Conservation (phyloP, 1,284 basidiomycete species). For the Erythrobasidium hasegawianum region DNA sequence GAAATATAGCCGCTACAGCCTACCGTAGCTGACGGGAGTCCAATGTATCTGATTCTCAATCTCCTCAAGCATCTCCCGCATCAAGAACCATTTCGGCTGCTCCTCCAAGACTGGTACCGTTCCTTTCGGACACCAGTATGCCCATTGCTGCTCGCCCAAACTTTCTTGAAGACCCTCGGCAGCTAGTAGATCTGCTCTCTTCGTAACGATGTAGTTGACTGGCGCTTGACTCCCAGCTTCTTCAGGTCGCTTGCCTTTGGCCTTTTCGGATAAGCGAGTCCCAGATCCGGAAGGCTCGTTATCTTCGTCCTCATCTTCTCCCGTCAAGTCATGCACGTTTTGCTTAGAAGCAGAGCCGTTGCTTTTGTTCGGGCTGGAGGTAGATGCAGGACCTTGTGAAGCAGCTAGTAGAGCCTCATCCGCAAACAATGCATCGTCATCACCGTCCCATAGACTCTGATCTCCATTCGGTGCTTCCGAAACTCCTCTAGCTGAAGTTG, state of each 20-base stretch:
- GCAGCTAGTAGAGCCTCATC: conserved; percentile 21
- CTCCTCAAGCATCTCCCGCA: conserved; percentile 82
- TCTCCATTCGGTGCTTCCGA: conserved; percentile 38
- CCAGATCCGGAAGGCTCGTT: conserved; percentile 13
- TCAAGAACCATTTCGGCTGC: conserved; percentile 86
- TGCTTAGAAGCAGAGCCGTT: neutral
- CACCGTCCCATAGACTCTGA: conserved; percentile 43
- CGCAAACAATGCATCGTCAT: conserved; percentile 29
- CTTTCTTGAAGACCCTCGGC: conserved; percentile 25
- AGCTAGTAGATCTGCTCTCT: conserved; percentile 10
- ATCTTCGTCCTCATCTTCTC: conserved; percentile 46
- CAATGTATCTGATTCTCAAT: conserved; percentile 75
- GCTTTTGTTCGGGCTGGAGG: neutral
- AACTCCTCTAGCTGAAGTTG: conserved; percentile 46
- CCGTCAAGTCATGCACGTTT: conserved; percentile 13
- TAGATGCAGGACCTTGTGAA: conserved; percentile 1
- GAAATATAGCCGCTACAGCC: conserved; percentile 4
- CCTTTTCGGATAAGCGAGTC: conserved; percentile 2
- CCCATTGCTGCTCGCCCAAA: conserved; percentile 40
- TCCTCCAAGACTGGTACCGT: conserved; percentile 88
- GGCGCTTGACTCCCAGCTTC: neutral
- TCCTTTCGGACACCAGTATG: conserved; percentile 61
- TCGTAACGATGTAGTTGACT: neutral
- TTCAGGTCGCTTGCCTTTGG: conserved; percentile 23
- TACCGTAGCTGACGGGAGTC: conserved; percentile 35